Conservation (phyloP, 805 yeast species). For the Metschnikowia kunwiensis region DNA sequence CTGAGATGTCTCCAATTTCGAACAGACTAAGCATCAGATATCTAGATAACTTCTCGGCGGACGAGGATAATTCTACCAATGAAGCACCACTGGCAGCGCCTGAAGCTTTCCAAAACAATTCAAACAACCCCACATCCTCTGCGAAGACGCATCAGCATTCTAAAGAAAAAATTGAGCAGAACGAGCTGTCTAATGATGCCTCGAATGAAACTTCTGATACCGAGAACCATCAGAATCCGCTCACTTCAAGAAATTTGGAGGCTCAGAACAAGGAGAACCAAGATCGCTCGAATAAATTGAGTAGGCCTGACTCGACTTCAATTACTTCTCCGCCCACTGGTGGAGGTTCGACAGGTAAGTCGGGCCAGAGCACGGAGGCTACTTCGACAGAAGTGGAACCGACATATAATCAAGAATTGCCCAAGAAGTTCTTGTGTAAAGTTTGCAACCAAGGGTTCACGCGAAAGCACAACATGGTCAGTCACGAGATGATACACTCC, state of each 20-base stretch:
- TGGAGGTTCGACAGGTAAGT: conserved; percentile 5
- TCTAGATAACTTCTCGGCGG: conserved; percentile 12
- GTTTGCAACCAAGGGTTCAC: conserved; percentile 64
- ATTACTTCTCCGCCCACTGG: conserved; percentile 10
- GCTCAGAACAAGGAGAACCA: conserved; percentile 3
- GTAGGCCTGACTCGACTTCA: not conserved
- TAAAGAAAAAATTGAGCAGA: conserved; percentile 13
- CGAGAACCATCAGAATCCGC: conserved; percentile 13
- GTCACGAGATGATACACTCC: conserved; percentile 69
- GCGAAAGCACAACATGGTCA: conserved; percentile 69
- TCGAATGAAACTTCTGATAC: conserved; percentile 21
- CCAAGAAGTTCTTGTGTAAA: conserved; percentile 48
- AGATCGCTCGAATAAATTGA: not conserved
- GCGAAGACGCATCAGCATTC: conserved; percentile 9
- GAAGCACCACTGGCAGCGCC: conserved; percentile 2
- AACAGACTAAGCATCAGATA: conserved; percentile 15
- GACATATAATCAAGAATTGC: conserved; percentile 4
- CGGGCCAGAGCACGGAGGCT: conserved; percentile 2
- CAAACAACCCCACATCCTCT: not conserved
- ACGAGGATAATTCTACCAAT: conserved; percentile 4
- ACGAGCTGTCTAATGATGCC: conserved; percentile 20
- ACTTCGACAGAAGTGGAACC: conserved; percentile 1
- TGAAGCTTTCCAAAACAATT: conserved; percentile 4
- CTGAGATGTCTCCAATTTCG: conserved; percentile 12
- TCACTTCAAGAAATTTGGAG: conserved; percentile 6